Percentiles rank a stretch among this genome's conserved stretches.
These are phyloP conservation scores for Dactylellina parvicollis DNA, from an alignment of 2,329 filamentous ascomycete genomes.

Conservation along the genomic window DNA sequence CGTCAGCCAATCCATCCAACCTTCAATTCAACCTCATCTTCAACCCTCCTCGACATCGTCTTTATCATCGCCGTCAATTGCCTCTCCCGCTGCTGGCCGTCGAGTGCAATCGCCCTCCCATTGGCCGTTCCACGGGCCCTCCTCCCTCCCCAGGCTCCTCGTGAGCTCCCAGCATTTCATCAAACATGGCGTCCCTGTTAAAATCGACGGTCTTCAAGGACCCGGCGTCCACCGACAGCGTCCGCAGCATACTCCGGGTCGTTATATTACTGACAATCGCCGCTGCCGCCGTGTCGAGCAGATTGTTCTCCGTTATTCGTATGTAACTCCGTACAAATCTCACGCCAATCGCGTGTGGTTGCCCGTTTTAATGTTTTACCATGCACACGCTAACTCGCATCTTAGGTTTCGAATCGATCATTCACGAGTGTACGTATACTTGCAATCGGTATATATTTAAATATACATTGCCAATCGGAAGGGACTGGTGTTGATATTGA, in stretches of 20 bases:
- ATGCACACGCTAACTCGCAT: slow-evolving; percentile 6
- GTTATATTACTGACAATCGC: slow-evolving; percentile 92
- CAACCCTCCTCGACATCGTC: slow-evolving; percentile 11
- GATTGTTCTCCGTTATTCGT: slow-evolving; percentile 98
- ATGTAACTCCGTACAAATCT: slow-evolving; percentile 63
- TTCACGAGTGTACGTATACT: slow-evolving; percentile 89
- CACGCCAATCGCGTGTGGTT: slow-evolving; percentile 39
- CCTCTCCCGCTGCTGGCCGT: neutral
- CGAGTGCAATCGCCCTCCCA: slow-evolving; percentile 1
- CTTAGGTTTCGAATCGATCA: slow-evolving; percentile 95
- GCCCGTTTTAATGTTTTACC: slow-evolving; percentile 2
- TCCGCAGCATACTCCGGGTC: slow-evolving; percentile 84
- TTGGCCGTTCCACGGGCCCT: slow-evolving; percentile 9
- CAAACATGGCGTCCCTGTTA: slow-evolving; percentile 56
- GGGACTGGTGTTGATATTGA: slow-evolving; percentile 20
- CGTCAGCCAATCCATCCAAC: slow-evolving; percentile 38
- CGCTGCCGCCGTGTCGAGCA: slow-evolving; percentile 87
- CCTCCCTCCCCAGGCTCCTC: slow-evolving; percentile 26
- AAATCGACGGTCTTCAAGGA: slow-evolving; percentile 74
- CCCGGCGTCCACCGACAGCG: slow-evolving; percentile 77
- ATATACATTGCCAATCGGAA: neutral
- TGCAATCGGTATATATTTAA: too few species aligned
- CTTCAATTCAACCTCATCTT: neutral
- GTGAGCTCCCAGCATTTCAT: slow-evolving; percentile 41
- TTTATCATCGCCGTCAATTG: slow-evolving; percentile 4